Evolutionary conservation across 2,329 filamentous ascomycete genomes (phyloP).

Genomic region (Cryphonectria nitschkei): DNA sequence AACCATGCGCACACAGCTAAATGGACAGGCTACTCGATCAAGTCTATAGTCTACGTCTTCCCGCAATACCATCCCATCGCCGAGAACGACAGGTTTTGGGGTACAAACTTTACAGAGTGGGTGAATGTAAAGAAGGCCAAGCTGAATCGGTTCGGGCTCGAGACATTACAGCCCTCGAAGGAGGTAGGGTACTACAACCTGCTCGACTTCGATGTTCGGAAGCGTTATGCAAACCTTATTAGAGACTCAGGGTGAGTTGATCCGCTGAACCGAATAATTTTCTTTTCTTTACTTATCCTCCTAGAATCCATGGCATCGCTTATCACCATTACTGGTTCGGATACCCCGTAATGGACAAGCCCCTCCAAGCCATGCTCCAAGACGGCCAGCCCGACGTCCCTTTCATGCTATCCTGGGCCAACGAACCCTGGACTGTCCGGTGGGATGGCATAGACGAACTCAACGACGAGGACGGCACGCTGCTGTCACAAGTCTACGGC

Average conservation of each 20-base stretch:
- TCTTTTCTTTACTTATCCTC: too few species aligned
- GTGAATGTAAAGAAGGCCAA: conserved; percentile 20
- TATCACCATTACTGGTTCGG: conserved; percentile 29
- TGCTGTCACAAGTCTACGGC: conserved; percentile 24
- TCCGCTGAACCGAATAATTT: too few species aligned
- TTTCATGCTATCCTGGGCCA: conserved; percentile 29
- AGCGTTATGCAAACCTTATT: conserved; percentile 17
- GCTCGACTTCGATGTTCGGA: conserved; percentile 13
- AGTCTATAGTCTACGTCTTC: conserved; percentile 27
- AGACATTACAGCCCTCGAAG: conserved; percentile 18
- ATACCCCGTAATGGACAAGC: conserved; percentile 26
- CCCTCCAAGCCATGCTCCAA: conserved; percentile 15
- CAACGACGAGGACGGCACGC: conserved; percentile 6
- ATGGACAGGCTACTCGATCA: conserved; percentile 16
- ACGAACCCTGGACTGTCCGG: conserved; percentile 24
- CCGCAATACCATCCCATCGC: conserved; percentile 25
- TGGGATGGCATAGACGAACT: conserved; percentile 19
- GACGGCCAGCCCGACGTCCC: conserved; percentile 23
- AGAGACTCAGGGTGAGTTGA: conserved; percentile 13
- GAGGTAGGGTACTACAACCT: conserved; percentile 28
- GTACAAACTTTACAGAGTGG: conserved; percentile 28
- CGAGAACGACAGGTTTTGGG: conserved; percentile 26
- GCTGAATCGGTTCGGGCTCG: conserved; percentile 15
- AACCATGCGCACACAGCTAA: neutral
- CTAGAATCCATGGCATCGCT: conserved; percentile 16